Conservation (phyloP, 495 filamentous ascomycete species). For the Rhizodiscina lignyota region DNA sequence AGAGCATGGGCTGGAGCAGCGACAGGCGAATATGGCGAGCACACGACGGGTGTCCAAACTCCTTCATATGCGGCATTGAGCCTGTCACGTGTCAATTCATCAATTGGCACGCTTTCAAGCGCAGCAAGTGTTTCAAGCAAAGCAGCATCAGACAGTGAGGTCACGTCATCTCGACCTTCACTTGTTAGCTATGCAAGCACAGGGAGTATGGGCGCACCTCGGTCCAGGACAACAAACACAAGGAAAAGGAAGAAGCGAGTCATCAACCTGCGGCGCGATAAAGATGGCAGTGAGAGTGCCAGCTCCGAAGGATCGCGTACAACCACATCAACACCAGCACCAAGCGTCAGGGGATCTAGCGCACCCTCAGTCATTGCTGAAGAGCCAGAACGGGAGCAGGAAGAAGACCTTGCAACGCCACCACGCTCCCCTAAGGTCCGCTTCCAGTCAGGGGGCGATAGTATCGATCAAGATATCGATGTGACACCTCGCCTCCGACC, state of each 20-base stretch:
- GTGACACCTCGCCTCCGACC: too few species aligned
- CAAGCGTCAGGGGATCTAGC: too few species aligned
- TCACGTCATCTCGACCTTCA: conserved; percentile 7
- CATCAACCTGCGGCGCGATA: conserved; percentile 65
- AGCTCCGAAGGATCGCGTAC: too few species aligned
- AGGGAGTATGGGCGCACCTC: too few species aligned
- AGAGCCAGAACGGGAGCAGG: too few species aligned
- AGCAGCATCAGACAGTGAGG: conserved; percentile 11
- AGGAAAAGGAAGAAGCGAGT: conserved; percentile 86
- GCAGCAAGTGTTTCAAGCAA: conserved; percentile 8
- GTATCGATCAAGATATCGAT: too few species aligned
- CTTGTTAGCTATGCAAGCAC: conserved; percentile 6
- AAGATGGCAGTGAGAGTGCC: conserved; percentile 14
- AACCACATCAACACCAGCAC: too few species aligned
- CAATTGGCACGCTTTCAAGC: conserved; percentile 16
- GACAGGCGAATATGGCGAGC: conserved; percentile 27
- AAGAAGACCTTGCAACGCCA: too few species aligned
- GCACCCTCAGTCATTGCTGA: too few species aligned
- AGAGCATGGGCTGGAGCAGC: conserved; percentile 77
- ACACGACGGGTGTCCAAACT: too few species aligned
- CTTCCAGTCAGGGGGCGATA: too few species aligned
- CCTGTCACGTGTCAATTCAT: conserved; percentile 19
- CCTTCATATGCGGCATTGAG: neutral
- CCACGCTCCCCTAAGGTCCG: too few species aligned
- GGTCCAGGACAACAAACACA: conserved; percentile 44